Conservation (phyloP, 2,329 filamentous ascomycete genomes). For the Cordyceps pruinosa region DNA sequence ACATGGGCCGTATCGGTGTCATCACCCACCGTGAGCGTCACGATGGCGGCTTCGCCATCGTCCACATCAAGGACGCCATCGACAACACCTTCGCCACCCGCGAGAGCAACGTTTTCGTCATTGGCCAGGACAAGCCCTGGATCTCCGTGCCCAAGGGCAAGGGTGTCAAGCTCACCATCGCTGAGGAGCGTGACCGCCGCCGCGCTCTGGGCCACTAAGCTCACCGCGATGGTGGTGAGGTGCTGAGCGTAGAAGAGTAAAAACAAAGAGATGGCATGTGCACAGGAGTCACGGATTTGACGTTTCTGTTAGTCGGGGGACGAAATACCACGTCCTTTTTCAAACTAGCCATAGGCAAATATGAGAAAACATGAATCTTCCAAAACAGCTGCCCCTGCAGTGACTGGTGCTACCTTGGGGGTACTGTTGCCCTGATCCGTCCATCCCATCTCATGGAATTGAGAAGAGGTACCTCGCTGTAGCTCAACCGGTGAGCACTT, state of each 20-base stretch:
- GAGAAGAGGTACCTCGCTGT: not conserved
- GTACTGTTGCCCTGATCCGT: not conserved
- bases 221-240: conserved; percentile 5
- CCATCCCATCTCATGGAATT: not conserved
- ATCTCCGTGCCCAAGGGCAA: conserved; percentile 99
- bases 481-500: too few species aligned
- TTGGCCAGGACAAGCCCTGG: conserved; percentile 98
- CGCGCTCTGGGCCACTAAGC: conserved; percentile 60
- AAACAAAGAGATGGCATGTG: conserved; percentile 31
- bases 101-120: conserved; percentile 99
- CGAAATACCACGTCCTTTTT: conserved; percentile 17
- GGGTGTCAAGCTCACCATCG: conserved; percentile 99
- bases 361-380: conserved; percentile 30
- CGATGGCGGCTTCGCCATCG: conserved; percentile 99
- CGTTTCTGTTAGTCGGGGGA: conserved; percentile 24
- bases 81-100: conserved; percentile 99
- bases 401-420: not conserved
- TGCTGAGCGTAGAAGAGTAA: conserved; percentile 16
- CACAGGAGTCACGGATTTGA: conserved; percentile 36
- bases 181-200: conserved; percentile 97
- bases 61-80: conserved; percentile 99
- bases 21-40: conserved; percentile 99
- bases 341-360: conserved; percentile 32
- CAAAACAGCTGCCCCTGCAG: not conserved
- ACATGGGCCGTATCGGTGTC: conserved; percentile 99